Evolutionary conservation across 2,329 filamentous ascomycete species (phyloP).

Genomic region (Chaetomium strumarium): DNA sequence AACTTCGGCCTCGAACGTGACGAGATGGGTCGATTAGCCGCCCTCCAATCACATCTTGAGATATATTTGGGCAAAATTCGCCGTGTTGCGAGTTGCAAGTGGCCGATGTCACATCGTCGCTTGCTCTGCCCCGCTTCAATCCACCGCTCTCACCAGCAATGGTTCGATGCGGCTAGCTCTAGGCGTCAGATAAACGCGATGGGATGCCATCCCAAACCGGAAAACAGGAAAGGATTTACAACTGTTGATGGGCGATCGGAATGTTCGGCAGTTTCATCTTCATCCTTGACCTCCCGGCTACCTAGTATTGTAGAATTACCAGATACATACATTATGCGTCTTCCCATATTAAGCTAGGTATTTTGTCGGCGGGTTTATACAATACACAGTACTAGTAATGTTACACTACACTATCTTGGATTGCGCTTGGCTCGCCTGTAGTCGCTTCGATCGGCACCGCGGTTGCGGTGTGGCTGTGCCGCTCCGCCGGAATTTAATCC

Average conservation of each 20-base stretch:
- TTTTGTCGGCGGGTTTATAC: background rate
- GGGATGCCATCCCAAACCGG: background rate
- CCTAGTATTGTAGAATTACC: no score
- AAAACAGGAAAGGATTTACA: background rate
- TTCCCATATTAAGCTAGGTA: no score
- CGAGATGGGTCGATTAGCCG: background rate
- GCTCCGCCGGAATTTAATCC: background rate
- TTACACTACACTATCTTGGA: background rate
- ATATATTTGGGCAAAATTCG: conserved; percentile 16
- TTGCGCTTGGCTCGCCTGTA: conserved; percentile 13
- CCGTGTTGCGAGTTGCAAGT: background rate
- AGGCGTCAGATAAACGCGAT: conserved; percentile 9
- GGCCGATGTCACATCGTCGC: no score
- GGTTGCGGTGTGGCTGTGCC: conserved; percentile 11
- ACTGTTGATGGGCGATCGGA: conserved; percentile 4
- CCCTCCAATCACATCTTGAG: conserved; percentile 10
- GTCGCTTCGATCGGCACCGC: background rate
- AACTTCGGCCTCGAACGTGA: background rate
- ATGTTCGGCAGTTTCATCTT: conserved; percentile 16
- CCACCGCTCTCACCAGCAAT: no score
- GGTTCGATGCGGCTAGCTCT: background rate
- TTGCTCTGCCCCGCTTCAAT: no score
- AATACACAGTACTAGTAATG: no score
- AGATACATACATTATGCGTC: no score
- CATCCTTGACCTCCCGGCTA: no score